Evolutionary conservation across 2,329 filamentous ascomycete species (phyloP), one percentile per base, ranked within the genome.

Genomic region (Phyllosticta citrichinensis): DNA sequence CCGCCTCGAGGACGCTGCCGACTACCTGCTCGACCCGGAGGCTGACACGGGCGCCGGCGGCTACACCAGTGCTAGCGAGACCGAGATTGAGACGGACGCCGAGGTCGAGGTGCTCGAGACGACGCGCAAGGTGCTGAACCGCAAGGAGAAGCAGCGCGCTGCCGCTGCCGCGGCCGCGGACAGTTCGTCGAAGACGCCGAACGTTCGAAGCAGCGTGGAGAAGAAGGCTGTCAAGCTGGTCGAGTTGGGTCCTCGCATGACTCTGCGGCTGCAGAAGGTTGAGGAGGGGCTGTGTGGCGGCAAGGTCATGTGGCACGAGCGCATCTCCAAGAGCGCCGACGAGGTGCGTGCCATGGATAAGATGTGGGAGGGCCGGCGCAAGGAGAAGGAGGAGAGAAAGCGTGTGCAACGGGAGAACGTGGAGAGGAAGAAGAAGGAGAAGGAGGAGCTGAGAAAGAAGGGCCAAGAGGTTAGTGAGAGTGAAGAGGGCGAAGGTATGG

Each of bases 291-390:
- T 97, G 6, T 97, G 91, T 68, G 82, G 83, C 25, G 94, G 94
- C 56, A 94, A 91, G 72, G 83, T 96, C 61, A 89, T 99, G 88
- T 99, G 94, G 94, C 94, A 99, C 74, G 91, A 97, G 71, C 95
- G 91, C 71, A 86, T 97, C 58, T 84, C 87, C 71, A 99, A 99
- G 81, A 85, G 84, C 6, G 85, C 85, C 67, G 82, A 84, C 19
- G 92, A 99, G 73, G 77, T 91, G 61, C 83, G 86, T 70, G 84
- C 88, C 65, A 76, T 97, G 67, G 92, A 97, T 67, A 84, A 87
- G 77, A 83, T 84, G 66, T 97, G 94, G 89, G 87, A 91, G 66
- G 77, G 87, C 75, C 83, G 84, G 68, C 82, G 83, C 62, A 84
- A 86, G 68, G 89, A 94, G 72, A 97, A 95, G 78, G 92, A 92